phyloP scores from a whole-genome alignment of 495 filamentous ascomycete species.

The Talaromyces stipitatus region DNA sequence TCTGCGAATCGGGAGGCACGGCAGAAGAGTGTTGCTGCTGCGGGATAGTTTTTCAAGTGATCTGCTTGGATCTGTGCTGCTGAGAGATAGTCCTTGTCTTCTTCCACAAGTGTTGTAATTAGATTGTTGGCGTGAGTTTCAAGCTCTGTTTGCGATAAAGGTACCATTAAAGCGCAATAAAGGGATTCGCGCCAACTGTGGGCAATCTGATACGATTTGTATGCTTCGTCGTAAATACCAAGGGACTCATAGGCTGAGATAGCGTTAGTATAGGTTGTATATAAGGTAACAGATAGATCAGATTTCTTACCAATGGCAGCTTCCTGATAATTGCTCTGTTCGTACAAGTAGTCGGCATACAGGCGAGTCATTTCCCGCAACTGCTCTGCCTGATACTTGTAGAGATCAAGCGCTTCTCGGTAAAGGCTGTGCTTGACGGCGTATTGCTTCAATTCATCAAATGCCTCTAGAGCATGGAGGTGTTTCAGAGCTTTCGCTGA shows the following conservation, averaged over 20 bases:
- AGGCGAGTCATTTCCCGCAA: slow-evolving; percentile 58
- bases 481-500: slow-evolving; percentile 68
- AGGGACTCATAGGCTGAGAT: slow-evolving; percentile 75
- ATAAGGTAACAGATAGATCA: background rate
- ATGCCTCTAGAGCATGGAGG: slow-evolving; percentile 57
- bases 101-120: slow-evolving; percentile 67
- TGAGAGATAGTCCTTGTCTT: slow-evolving; percentile 71
- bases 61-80: slow-evolving; percentile 77
- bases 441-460: slow-evolving; percentile 72
- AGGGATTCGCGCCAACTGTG: slow-evolving; percentile 86
- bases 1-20: slow-evolving; percentile 78
- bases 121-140: slow-evolving; percentile 56
- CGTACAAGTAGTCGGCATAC: slow-evolving; percentile 72
- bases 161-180: slow-evolving; percentile 61
- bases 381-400: slow-evolving; percentile 64
- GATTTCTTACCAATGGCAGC: slow-evolving; percentile 57
- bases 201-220: slow-evolving; percentile 71
- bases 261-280: background rate
- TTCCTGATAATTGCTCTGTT: slow-evolving; percentile 68
- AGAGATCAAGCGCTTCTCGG: slow-evolving; percentile 66
- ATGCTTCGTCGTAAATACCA: slow-evolving; percentile 59
- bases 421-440: slow-evolving; percentile 73
- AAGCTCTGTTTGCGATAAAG: slow-evolving; percentile 49
- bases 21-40: slow-evolving; percentile 65
- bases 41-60: slow-evolving; percentile 62